Evolutionary conservation across 345 rosid genomes (phyloP), one percentile per base, ranked within the genome.

Genomic region (Gynandropsis gynandra): DNA sequence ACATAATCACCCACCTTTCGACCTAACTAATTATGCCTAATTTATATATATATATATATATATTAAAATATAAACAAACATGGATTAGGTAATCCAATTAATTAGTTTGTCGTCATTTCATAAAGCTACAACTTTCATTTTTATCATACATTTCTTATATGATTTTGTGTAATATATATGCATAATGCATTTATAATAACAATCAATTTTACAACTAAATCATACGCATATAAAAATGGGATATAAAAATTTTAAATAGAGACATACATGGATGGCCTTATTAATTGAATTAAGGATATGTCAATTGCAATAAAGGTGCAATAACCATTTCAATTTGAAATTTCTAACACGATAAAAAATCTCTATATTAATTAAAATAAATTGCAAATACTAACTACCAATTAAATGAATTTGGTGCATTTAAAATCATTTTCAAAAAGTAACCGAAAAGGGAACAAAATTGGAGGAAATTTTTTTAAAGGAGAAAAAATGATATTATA

Each of bases 241-340:
- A 24, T 24, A 24, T 24, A 24, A 24, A 2, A 24, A 24, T 2
- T 24, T 2, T 24, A 24, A 24, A 24, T 24, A 24, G 4, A 24
- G 29, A 24, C 29, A 24, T 5, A 24, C 29, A 2, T 5, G 5
- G 2, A 24, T 24, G 29, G 29, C 4, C 2, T 24, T 24, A 24
- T 24, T 34, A 66, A 53, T 66, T 50, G 51, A 49, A 52, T 66
- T 34, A 58, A 39, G 47, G 59, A 52, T 64, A 65, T 65, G 70
- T 65, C 65, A 65, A 43, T 58, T 41, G 53, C 61, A 59, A 52
- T 59, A 65, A 65, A 52, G 70, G 60, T 47, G 64, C 65, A 58
- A 47, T 47, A 52, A 44, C 53, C 47, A 58, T 59, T 50, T 58
- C 70, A 60, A 65, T 64, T 65, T 58, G 48, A 44, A 46, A 40